A percentile compares a stretch with the other conserved stretches of the same genome.
These are phyloP conservation scores for Colletotrichum limetticola DNA, from an alignment of 2,329 filamentous ascomycete genomes.

Conservation along the genomic window DNA sequence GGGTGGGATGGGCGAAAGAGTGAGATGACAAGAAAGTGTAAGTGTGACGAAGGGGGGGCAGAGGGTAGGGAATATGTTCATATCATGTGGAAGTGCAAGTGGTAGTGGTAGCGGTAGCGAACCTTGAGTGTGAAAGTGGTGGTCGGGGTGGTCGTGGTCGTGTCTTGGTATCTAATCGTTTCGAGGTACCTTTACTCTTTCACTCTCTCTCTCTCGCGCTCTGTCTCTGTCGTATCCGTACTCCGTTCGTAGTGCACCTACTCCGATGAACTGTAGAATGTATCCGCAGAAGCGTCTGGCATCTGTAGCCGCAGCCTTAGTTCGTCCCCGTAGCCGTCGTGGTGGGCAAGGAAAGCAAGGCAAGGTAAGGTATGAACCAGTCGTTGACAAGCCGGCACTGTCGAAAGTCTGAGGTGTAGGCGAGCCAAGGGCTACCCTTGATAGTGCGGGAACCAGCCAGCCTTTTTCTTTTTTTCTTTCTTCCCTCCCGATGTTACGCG, in stretches of 20 bases:
- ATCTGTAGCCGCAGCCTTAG: slow-evolving; percentile 1
- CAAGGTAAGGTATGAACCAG: background rate
- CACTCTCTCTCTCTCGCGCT: background rate
- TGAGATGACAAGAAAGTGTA: slow-evolving; percentile 34
- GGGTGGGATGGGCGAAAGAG: slow-evolving; percentile 31
- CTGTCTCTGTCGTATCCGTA: background rate
- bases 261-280: too few relatives aligned
- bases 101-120: too few relatives aligned
- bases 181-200: slow-evolving; percentile 11
- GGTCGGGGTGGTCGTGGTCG: slow-evolving; percentile 3
- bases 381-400: slow-evolving; percentile 4
- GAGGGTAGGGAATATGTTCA: slow-evolving; percentile 18
- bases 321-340: background rate
- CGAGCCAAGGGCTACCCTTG: background rate
- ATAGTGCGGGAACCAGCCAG: background rate
- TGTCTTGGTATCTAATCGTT: slow-evolving; percentile 17
- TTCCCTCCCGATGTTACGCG: background rate
- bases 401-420: background rate
- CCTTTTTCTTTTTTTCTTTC: background rate
- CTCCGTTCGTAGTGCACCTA: background rate
- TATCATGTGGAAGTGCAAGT: slow-evolving; percentile 9
- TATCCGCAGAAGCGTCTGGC: background rate
- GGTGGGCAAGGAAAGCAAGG: background rate
- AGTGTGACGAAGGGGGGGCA: background rate
- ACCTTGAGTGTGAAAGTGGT: slow-evolving; percentile 6